Percentiles rank a stretch among this genome's conserved stretches.
Evolutionary conservation across 2,329 filamentous ascomycete genomes (phyloP).

Genomic region (Neonectria faginata): DNA sequence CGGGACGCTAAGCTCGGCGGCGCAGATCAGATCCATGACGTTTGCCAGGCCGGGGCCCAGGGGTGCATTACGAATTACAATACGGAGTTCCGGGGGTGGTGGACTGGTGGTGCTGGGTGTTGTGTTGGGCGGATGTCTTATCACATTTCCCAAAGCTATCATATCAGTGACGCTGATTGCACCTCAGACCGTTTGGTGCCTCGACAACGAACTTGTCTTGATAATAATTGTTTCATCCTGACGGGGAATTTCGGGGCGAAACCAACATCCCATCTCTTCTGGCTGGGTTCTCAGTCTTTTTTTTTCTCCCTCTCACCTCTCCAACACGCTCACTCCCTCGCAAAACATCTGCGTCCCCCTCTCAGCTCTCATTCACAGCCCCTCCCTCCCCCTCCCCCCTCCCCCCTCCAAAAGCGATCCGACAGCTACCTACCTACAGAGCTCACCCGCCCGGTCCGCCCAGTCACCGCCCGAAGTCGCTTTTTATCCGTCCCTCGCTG

Average conservation of each 20-base stretch:
- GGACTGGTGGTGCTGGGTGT: conserved; percentile 2
- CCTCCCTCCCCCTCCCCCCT: neutral
- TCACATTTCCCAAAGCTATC: conserved; percentile 29
- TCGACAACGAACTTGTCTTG: conserved; percentile 23
- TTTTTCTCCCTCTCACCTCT: neutral
- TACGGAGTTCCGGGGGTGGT: neutral
- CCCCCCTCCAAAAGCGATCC: neutral
- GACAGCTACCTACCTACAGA: neutral
- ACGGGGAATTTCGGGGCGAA: neutral
- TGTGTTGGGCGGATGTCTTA: conserved; percentile 21
- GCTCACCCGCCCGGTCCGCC: neutral
- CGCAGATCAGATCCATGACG: conserved; percentile 5
- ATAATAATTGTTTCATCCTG: conserved; percentile 18
- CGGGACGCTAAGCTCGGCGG: conserved; percentile 8
- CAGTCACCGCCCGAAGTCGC: neutral
- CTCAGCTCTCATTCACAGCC: neutral
- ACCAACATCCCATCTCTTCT: conserved; percentile 9
- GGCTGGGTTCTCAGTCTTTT: conserved; percentile 6
- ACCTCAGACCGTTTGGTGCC: conserved; percentile 12
- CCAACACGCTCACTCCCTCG: neutral
- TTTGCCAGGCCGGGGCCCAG: neutral
- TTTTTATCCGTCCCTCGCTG: neutral
- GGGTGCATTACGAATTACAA: neutral
- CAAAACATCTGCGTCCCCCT: neutral
- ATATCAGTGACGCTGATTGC: conserved; percentile 31